Conservation (phyloP, 306 rosid genomes). For the Cercis canadensis region DNA sequence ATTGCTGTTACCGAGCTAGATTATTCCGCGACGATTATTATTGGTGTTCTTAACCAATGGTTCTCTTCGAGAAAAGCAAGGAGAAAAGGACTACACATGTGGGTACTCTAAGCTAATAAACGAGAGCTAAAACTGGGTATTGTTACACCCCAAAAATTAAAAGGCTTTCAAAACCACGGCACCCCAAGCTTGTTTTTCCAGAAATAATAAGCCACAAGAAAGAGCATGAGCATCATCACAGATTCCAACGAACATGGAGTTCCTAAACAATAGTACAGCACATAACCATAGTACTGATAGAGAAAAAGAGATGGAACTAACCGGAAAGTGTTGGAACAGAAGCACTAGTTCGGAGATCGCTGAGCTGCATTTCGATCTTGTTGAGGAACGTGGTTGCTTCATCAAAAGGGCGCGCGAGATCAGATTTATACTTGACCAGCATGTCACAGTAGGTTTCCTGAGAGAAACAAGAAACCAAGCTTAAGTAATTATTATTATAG, state of each 20-base stretch:
- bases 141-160: background rate
- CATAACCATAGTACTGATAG: background rate
- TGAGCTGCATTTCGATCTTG: slow-evolving; percentile 82
- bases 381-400: slow-evolving; percentile 90
- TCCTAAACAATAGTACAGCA: slow-evolving; percentile 23
- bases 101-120: slow-evolving; percentile 7
- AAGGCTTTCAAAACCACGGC: background rate
- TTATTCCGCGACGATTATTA: slow-evolving; percentile 38
- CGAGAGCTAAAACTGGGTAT: background rate
- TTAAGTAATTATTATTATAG: background rate
- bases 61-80: background rate
- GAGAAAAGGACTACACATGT: slow-evolving; percentile 9
- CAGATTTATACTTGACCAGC: slow-evolving; percentile 83
- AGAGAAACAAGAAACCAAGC: background rate
- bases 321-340: slow-evolving; percentile 70
- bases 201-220: background rate
- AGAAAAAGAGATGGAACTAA: slow-evolving; percentile 44
- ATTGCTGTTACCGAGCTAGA: slow-evolving; percentile 29
- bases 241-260: slow-evolving; percentile 37
- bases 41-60: background rate
- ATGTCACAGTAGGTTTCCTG: slow-evolving; percentile 91
- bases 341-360: slow-evolving; percentile 71
- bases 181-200: background rate
- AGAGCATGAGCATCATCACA: slow-evolving; percentile 9
- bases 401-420: slow-evolving; percentile 85